phyloP scores from a whole-genome alignment of 78 protist genomes.

The Anaeramoeba flamelloides region DNA sequence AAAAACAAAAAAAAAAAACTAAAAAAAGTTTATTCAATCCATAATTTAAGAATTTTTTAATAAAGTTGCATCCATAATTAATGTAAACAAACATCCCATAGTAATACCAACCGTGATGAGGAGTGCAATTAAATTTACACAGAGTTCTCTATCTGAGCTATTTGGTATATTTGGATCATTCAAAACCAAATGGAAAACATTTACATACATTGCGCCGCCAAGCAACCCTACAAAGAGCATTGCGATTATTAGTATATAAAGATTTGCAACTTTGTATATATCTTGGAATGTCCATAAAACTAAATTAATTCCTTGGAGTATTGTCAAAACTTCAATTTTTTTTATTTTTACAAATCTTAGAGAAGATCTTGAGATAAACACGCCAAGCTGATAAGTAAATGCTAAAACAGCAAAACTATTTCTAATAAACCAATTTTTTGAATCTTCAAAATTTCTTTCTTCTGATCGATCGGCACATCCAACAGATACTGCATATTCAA shows the following conservation, averaged over 20 bases:
- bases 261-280: constrained; percentile 3
- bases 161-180: constrained; percentile 20
- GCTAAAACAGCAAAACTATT: constrained; percentile 6
- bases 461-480: neutral
- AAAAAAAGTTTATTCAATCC: no score
- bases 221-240: constrained; percentile 57
- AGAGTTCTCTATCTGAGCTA: constrained; percentile 35
- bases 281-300: constrained; percentile 48
- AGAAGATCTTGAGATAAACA: constrained; percentile 45
- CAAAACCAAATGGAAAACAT: constrained; percentile 32
- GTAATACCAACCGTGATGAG: constrained; percentile 41
- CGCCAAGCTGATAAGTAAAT: constrained; percentile 45
- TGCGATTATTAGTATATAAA: constrained; percentile 23
- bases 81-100: constrained; percentile 13
- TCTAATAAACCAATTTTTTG: neutral
- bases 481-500: neutral
- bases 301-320: constrained; percentile 44
- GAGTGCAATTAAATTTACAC: constrained; percentile 38
- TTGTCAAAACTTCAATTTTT: constrained; percentile 34
- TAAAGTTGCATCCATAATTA: constrained; percentile 38
- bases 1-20: no score
- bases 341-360: constrained; percentile 29
- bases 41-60: neutral
- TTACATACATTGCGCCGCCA: constrained; percentile 62
- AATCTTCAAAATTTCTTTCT: neutral